phyloP scores from a whole-genome alignment of 805 yeast genomes.

The Yarrowia sp. region DNA sequence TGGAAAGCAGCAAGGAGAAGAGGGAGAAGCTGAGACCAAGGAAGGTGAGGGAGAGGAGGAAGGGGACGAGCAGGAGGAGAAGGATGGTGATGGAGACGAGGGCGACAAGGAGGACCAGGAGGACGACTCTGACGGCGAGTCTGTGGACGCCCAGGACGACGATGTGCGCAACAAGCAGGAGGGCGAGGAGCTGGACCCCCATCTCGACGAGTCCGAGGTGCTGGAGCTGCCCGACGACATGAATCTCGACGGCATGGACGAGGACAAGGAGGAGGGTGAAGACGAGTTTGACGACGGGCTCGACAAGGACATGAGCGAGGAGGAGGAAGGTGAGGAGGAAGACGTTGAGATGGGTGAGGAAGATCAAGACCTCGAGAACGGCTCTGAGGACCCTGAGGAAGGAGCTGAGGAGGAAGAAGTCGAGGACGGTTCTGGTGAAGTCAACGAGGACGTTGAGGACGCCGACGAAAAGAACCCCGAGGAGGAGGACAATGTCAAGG shows the following conservation, averaged over 20 bases:
- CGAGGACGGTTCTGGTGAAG: conserved; percentile 46
- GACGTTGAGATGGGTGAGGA: conserved; percentile 41
- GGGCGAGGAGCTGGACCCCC: conserved; percentile 72
- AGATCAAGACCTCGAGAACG: conserved; percentile 44
- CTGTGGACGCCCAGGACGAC: conserved; percentile 58
- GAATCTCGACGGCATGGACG: conserved; percentile 83
- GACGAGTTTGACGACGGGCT: conserved; percentile 46
- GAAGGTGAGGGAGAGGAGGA: conserved; percentile 50
- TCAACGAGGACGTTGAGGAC: conserved; percentile 48
- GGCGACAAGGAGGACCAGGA: conserved; percentile 56
- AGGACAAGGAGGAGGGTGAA: conserved; percentile 58
- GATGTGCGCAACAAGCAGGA: conserved; percentile 80
- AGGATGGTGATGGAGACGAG: conserved; percentile 53
- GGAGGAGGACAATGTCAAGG: conserved; percentile 46
- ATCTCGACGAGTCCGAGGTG: conserved; percentile 84
- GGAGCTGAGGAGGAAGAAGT: conserved; percentile 49
- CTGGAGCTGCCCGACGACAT: conserved; percentile 92
- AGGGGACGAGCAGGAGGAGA: conserved; percentile 50
- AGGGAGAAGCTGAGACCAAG: conserved; percentile 44
- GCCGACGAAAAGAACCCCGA: conserved; percentile 49
- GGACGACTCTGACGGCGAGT: conserved; percentile 56
- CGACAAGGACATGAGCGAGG: conserved; percentile 47
- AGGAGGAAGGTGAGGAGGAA: conserved; percentile 44
- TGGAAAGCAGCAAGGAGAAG: conserved; percentile 40
- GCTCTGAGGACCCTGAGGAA: conserved; percentile 47